phyloP scores from a whole-genome alignment of 2,329 filamentous ascomycete species.

The Simplicillium sp. region DNA sequence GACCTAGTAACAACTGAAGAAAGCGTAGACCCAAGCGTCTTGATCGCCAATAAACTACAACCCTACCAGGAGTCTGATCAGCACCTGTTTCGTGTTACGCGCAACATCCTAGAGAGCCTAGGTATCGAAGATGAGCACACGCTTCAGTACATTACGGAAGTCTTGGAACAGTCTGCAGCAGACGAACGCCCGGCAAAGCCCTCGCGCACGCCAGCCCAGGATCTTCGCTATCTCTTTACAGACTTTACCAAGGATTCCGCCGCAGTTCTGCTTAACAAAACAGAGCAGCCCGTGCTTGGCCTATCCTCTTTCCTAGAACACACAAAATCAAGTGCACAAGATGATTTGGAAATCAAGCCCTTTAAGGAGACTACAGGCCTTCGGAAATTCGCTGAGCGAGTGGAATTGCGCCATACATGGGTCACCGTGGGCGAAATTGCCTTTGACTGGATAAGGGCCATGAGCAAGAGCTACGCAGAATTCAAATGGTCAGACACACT shows the following conservation, averaged over 20 bases:
- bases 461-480: conserved; percentile 41
- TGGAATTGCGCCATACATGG: conserved; percentile 35
- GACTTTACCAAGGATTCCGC: conserved; percentile 45
- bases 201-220: conserved; percentile 33
- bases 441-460: conserved; percentile 45
- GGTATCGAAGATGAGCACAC: conserved; percentile 41
- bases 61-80: conserved; percentile 47
- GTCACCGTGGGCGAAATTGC: conserved; percentile 46
- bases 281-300: conserved; percentile 40
- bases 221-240: conserved; percentile 38
- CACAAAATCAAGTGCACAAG: conserved; percentile 45
- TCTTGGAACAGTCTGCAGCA: conserved; percentile 41
- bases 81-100: conserved; percentile 45
- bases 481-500: conserved; percentile 48
- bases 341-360: conserved; percentile 31
- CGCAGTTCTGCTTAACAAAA: conserved; percentile 42
- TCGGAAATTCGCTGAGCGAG: conserved; percentile 35
- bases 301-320: conserved; percentile 56
- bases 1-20: conserved; percentile 46
- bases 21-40: conserved; percentile 38
- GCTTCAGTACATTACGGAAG: conserved; percentile 34
- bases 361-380: conserved; percentile 47
- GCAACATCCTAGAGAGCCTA: conserved; percentile 44
- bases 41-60: conserved; percentile 45
- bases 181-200: conserved; percentile 42